phyloP scores from a whole-genome alignment of 805 yeast species.

The Ascoidea tarda region DNA sequence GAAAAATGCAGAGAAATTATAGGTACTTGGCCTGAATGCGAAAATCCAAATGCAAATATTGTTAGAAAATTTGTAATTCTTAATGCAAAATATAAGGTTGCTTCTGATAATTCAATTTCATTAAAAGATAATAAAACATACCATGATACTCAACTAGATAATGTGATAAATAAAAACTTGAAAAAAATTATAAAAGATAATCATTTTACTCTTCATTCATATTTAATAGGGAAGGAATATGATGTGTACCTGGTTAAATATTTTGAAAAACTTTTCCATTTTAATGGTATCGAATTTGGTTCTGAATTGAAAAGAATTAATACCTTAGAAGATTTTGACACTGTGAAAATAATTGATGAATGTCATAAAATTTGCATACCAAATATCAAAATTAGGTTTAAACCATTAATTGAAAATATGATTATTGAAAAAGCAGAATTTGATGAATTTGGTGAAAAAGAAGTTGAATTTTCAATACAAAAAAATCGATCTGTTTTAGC shows the following conservation, averaged over 20 bases:
- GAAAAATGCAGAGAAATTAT: neutral
- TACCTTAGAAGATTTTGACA: conserved; percentile 1
- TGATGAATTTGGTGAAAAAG: neutral
- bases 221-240: conserved; percentile 1
- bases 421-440: neutral
- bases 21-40: neutral
- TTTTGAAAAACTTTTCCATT: conserved; percentile 2
- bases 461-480: neutral
- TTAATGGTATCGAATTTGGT: conserved; percentile 6
- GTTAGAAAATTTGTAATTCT: neutral
- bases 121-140: neutral
- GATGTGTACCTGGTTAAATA: conserved; percentile 3
- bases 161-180: neutral
- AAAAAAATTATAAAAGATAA: conserved; percentile 2
- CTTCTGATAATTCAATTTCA: neutral
- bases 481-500: neutral
- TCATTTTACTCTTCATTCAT: conserved; percentile 5
- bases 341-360: conserved; percentile 1
- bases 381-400: conserved; percentile 3
- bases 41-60: neutral
- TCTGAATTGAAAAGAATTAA: conserved; percentile 3
- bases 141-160: conserved; percentile 1
- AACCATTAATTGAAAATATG: neutral
- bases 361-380: conserved; percentile 7
- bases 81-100: neutral